phyloP scores from a whole-genome alignment of 2,329 filamentous ascomycete genomes.

The Colletotrichum caudatum region DNA sequence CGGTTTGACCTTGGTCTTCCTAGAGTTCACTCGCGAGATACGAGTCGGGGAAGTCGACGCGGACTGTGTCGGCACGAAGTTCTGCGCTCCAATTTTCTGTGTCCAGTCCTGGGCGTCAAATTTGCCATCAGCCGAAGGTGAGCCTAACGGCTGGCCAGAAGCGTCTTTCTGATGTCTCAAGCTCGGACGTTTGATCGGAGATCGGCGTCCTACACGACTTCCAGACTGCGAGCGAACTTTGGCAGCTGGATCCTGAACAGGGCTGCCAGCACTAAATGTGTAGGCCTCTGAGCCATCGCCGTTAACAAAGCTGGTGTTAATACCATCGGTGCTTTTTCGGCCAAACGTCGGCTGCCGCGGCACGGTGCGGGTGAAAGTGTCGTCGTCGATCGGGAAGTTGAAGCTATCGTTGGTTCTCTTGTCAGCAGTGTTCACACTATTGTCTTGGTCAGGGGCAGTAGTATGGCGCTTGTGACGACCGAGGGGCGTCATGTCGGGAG shows the following conservation, averaged over 20 bases:
- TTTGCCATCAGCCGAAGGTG: conserved; percentile 44
- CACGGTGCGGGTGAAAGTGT: conserved; percentile 53
- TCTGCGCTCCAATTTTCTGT: conserved; percentile 65
- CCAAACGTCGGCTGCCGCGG: conserved; percentile 57
- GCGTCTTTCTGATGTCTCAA: conserved; percentile 45
- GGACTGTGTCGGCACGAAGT: conserved; percentile 61
- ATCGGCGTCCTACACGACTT: conserved; percentile 56
- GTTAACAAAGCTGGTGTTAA: conserved; percentile 70
- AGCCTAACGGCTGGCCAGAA: conserved; percentile 25
- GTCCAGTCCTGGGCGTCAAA: conserved; percentile 68
- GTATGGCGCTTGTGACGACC: conserved; percentile 31
- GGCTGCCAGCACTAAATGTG: conserved; percentile 65
- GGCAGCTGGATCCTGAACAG: conserved; percentile 46
- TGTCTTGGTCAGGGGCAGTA: conserved; percentile 24
- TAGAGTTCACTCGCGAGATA: conserved; percentile 60
- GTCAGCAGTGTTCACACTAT: conserved; percentile 50
- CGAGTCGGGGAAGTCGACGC: conserved; percentile 60
- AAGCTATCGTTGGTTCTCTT: conserved; percentile 59
- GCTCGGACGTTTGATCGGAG: conserved; percentile 51
- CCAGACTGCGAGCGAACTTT: conserved; percentile 56
- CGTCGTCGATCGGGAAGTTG: conserved; percentile 59
- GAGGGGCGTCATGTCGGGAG: conserved; percentile 35
- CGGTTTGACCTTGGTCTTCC: conserved; percentile 70
- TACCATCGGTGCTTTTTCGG: conserved; percentile 68
- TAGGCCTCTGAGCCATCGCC: conserved; percentile 59